Conservation (phyloP, 2,329 filamentous ascomycete species). For the Amauroascus verrucosus region DNA sequence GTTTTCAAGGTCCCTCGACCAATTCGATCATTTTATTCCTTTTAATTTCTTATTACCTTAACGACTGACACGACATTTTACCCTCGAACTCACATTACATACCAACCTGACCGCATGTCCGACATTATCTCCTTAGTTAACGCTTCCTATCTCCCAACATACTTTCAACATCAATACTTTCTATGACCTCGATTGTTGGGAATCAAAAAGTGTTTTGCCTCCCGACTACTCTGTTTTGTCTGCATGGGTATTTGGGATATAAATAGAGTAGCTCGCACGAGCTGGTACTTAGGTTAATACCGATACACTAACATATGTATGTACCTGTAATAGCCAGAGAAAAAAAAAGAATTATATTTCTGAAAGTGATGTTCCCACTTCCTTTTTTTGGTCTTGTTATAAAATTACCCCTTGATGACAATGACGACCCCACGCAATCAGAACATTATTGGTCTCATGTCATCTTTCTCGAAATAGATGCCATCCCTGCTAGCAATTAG, state of each 20-base stretch:
- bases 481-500: no score
- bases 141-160: neutral
- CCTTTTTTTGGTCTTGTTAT: no score
- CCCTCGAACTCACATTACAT: neutral
- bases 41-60: constrained; percentile 6
- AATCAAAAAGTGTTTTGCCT: constrained; percentile 2
- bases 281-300: neutral
- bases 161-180: neutral
- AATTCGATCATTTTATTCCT: neutral
- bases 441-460: no score
- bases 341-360: neutral
- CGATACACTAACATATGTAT: neutral
- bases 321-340: neutral
- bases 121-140: no score
- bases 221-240: constrained; percentile 1
- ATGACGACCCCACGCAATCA: no score
- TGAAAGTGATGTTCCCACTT: neutral
- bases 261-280: constrained; percentile 1
- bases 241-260: neutral
- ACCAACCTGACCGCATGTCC: neutral
- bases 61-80: constrained; percentile 15
- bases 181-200: neutral
- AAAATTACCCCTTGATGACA: no score
- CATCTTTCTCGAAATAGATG: no score
- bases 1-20: neutral